A percentile compares a stretch with the other conserved stretches of the same genome.
These are phyloP conservation scores for Speleostelium caveatum DNA, from an alignment of 78 protist genomes.

Conservation along the genomic window DNA sequence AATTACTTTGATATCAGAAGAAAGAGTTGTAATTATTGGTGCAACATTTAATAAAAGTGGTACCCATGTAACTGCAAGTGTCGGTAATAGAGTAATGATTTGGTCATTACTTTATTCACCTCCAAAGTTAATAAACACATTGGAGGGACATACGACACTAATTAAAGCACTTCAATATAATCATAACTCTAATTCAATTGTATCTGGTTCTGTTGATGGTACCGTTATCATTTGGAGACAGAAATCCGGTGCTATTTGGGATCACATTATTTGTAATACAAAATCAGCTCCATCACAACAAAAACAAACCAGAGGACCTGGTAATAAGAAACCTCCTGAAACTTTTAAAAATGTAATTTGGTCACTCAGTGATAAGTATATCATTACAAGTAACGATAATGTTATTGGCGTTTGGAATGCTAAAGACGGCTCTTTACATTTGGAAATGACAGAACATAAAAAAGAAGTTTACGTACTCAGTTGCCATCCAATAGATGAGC, in stretches of 20 bases:
- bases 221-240: constrained; percentile 58
- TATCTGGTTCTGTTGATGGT: constrained; percentile 65
- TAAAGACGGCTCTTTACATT: constrained; percentile 30
- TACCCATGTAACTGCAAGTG: constrained; percentile 26
- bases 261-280: constrained; percentile 20
- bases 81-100: constrained; percentile 18
- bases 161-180: constrained; percentile 33
- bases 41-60: constrained; percentile 61
- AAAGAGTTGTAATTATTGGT: constrained; percentile 18
- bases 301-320: neutral
- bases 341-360: constrained; percentile 64
- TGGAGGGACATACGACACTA: constrained; percentile 55
- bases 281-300: neutral
- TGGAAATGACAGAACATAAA: constrained; percentile 42
- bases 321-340: neutral
- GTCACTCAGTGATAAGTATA: constrained; percentile 49
- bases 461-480: constrained; percentile 43
- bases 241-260: constrained; percentile 31
- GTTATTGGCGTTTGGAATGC: constrained; percentile 65
- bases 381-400: constrained; percentile 50
- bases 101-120: constrained; percentile 57
- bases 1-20: neutral
- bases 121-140: constrained; percentile 47
- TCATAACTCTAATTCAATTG: constrained; percentile 46
- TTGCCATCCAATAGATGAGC: constrained; percentile 51